A percentile compares a stretch with the other conserved stretches of the same genome.
These are phyloP conservation scores for Aegilops sharonensis DNA, from an alignment of 176 grass and related monocot species.

Conservation along the genomic window DNA sequence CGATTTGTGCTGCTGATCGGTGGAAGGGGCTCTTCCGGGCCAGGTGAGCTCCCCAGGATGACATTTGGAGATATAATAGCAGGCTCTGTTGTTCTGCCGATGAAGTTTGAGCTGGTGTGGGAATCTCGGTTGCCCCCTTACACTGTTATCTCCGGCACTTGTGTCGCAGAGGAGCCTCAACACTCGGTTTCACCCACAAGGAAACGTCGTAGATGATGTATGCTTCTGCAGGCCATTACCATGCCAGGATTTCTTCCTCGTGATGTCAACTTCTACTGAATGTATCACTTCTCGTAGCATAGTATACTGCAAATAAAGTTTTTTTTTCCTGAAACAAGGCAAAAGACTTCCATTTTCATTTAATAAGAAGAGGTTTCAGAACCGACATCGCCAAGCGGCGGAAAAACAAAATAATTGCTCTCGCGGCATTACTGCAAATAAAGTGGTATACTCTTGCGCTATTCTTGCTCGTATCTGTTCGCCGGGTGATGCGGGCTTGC, in stretches of 20 bases:
- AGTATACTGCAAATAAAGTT: no score
- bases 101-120: constrained; percentile 27
- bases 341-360: no score
- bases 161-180: background rate
- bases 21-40: background rate
- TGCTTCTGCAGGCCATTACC: background rate
- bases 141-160: constrained; percentile 16
- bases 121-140: constrained; percentile 35
- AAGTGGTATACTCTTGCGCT: no score
- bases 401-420: no score
- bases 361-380: no score
- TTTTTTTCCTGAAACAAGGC: no score
- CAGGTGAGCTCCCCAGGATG: constrained; percentile 1
- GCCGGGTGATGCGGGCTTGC: no score
- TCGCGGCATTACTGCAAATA: no score
- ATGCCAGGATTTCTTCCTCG: background rate
- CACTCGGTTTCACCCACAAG: background rate
- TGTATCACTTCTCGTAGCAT: no score
- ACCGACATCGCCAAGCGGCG: no score
- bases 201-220: constrained; percentile 13
- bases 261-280: background rate
- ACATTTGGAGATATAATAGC: constrained; percentile 41
- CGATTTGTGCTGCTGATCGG: background rate
- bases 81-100: background rate
- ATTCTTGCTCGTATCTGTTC: no score